These are phyloP conservation scores for Russula foetens DNA, from an alignment of 768 basidiomycete genomes.

Conservation along the genomic window DNA sequence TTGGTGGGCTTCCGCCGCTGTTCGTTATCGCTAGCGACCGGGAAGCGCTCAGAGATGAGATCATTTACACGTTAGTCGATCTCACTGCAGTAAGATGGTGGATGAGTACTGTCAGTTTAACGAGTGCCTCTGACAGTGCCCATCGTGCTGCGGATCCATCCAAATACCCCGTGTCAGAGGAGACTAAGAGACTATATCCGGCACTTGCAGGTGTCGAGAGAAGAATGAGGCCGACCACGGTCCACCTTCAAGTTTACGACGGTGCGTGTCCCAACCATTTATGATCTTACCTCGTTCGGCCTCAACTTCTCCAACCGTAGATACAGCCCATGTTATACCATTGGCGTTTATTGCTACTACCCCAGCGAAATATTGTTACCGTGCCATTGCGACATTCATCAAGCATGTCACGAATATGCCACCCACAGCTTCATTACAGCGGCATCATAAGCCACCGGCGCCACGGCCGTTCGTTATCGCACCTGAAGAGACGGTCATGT, in stretches of 20 bases:
- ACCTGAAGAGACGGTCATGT: background rate
- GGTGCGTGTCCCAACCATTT: slow-evolving; percentile 33
- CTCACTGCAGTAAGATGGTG: too few species aligned
- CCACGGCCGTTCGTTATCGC: background rate
- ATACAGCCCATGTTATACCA: slow-evolving; percentile 64
- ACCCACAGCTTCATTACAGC: slow-evolving; percentile 2
- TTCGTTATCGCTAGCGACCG: slow-evolving; percentile 80
- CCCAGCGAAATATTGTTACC: slow-evolving; percentile 72
- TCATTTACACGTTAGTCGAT: slow-evolving; percentile 58
- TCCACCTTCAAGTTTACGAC: slow-evolving; percentile 92
- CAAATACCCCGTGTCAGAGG: slow-evolving; percentile 45
- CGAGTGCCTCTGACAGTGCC: slow-evolving; percentile 39
- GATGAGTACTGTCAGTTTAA: background rate
- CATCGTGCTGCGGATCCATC: slow-evolving; percentile 88
- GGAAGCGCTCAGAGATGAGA: slow-evolving; percentile 89
- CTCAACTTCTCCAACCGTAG: slow-evolving; percentile 28
- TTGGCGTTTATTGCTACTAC: slow-evolving; percentile 66
- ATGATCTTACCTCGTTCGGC: background rate
- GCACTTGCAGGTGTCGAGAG: slow-evolving; percentile 46
- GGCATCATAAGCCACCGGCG: background rate
- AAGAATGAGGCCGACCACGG: slow-evolving; percentile 53
- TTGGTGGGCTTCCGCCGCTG: slow-evolving; percentile 87
- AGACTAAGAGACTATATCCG: slow-evolving; percentile 47
- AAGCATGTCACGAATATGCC: slow-evolving; percentile 55
- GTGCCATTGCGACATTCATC: slow-evolving; percentile 67